These are phyloP conservation scores for Aristolochia fimbriata DNA, from an alignment of 164 flowering plant species.

Conservation along the genomic window DNA sequence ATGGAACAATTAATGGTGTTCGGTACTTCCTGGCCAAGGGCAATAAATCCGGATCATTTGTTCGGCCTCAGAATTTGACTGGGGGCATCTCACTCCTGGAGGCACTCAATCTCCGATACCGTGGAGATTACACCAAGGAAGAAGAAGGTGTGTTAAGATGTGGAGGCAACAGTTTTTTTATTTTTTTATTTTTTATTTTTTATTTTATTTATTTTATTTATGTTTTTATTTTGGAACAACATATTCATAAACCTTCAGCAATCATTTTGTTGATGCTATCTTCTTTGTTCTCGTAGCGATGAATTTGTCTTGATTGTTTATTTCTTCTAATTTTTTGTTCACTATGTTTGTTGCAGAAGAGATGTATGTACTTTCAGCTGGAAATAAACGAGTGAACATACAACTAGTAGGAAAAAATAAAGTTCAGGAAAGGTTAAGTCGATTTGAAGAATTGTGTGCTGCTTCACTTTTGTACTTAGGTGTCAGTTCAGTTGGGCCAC, in stretches of 20 bases:
- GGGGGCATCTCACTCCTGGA: slow-evolving; percentile 61
- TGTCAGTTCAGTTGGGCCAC: slow-evolving; percentile 45
- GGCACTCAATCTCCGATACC: slow-evolving; percentile 60
- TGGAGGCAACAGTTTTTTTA: background rate
- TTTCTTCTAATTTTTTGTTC: background rate
- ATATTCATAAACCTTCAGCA: background rate
- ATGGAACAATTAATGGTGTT: slow-evolving; percentile 69
- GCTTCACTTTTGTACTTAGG: slow-evolving; percentile 75
- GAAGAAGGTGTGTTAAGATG: slow-evolving; percentile 50
- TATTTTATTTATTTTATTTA: background rate
- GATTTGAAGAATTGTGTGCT: slow-evolving; percentile 58
- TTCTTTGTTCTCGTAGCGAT: too few species aligned
- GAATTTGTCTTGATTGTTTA: background rate
- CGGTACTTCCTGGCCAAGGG: slow-evolving; percentile 53
- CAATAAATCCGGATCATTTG: slow-evolving; percentile 59
- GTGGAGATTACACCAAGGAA: slow-evolving; percentile 48
- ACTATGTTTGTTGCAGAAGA: slow-evolving; percentile 43
- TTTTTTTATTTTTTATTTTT: background rate
- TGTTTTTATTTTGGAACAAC: too few species aligned
- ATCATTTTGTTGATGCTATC: background rate
- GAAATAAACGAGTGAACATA: slow-evolving; percentile 57
- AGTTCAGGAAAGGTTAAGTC: slow-evolving; percentile 65
- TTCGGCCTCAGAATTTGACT: slow-evolving; percentile 50
- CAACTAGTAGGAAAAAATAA: slow-evolving; percentile 72
- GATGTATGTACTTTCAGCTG: slow-evolving; percentile 88